A percentile compares a stretch with the other conserved stretches of the same genome.
Evolutionary conservation across 2,329 filamentous ascomycete genomes (phyloP).

Genomic region (Calonectria montana): DNA sequence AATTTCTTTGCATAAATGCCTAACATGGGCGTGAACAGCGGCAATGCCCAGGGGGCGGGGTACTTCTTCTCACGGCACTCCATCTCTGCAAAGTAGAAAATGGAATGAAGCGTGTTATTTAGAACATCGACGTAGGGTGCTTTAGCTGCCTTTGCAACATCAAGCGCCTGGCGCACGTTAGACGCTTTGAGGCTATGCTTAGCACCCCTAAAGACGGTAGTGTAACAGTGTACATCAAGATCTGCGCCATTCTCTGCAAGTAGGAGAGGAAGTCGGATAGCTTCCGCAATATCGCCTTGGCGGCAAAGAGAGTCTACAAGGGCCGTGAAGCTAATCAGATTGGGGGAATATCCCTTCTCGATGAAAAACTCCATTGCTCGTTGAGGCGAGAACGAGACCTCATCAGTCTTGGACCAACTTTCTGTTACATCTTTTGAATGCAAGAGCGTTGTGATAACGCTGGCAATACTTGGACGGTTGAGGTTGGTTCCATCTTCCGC

Average conservation of each 20-base stretch:
- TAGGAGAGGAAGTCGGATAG: conserved; percentile 48
- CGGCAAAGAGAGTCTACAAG: conserved; percentile 78
- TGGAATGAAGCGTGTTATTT: conserved; percentile 59
- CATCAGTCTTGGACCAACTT: conserved; percentile 30
- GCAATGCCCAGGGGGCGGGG: conserved; percentile 47
- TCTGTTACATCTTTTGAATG: conserved; percentile 41
- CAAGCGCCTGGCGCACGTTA: conserved; percentile 57
- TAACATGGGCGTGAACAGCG: conserved; percentile 61
- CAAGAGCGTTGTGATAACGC: conserved; percentile 71
- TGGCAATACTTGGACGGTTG: conserved; percentile 59
- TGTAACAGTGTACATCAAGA: conserved; percentile 75
- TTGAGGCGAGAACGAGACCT: conserved; percentile 44
- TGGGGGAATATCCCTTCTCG: conserved; percentile 70
- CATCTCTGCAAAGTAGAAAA: conserved; percentile 57
- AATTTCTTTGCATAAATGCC: conserved; percentile 62
- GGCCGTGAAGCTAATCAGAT: conserved; percentile 72
- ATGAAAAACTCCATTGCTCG: conserved; percentile 58
- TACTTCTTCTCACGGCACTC: conserved; percentile 50
- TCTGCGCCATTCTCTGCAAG: conserved; percentile 59
- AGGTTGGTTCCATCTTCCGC: conserved; percentile 56
- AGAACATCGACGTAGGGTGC: conserved; percentile 50
- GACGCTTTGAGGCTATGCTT: conserved; percentile 66
- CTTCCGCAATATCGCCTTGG: conserved; percentile 52
- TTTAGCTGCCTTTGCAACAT: conserved; percentile 61
- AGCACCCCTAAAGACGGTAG: conserved; percentile 77